phyloP scores from a whole-genome alignment of 441 rosid species.

The Adansonia grandidieri region DNA sequence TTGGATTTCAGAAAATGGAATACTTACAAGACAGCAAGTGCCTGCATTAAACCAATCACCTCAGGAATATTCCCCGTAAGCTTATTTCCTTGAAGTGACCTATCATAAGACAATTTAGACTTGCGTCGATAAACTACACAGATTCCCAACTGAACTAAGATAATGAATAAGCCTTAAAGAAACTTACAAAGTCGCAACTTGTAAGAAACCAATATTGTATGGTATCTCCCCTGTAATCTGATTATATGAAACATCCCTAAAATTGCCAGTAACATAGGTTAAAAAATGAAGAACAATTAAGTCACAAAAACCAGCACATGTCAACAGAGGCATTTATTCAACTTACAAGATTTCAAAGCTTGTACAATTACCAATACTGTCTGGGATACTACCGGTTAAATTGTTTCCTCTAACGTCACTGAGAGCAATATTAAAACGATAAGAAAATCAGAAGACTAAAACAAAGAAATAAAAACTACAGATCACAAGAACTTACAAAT shows the following conservation, averaged over 20 bases:
- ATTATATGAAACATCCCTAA: conserved; percentile 88
- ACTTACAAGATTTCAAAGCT: conserved; percentile 19
- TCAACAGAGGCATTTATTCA: neutral
- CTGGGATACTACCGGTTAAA: conserved; percentile 79
- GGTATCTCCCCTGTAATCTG: conserved; percentile 84
- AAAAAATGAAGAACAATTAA: neutral
- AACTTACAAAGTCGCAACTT: conserved; percentile 93
- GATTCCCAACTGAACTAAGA: neutral
- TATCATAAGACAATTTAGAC: conserved; percentile 25
- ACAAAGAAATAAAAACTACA: neutral
- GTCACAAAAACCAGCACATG: neutral
- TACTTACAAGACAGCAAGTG: conserved; percentile 93
- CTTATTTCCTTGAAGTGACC: conserved; percentile 91
- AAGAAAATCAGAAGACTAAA: neutral
- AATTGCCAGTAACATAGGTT: conserved; percentile 23
- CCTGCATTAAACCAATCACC: conserved; percentile 95
- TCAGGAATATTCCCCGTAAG: conserved; percentile 85
- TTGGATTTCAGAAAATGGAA: neutral
- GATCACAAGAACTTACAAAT: conserved; percentile 65
- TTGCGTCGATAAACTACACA: neutral
- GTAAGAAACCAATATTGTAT: conserved; percentile 89
- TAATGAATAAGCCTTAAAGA: neutral
- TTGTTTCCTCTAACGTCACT: conserved; percentile 96
- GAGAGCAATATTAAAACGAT: neutral
- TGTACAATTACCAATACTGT: conserved; percentile 79